Conservation (phyloP, 2,329 filamentous ascomycete genomes). For the Verruconis gallopava region DNA sequence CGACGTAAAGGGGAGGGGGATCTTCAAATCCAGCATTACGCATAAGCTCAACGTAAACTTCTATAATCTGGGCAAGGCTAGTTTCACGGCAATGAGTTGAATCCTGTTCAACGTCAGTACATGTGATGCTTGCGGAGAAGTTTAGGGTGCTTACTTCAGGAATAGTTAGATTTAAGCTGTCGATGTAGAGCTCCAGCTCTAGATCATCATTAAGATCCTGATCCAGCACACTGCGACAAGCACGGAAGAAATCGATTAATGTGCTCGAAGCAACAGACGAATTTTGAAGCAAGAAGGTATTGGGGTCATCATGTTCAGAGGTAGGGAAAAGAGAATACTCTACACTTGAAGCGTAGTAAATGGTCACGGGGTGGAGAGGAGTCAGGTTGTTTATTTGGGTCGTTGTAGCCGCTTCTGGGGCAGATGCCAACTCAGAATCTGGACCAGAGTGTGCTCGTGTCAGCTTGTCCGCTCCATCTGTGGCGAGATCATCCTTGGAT, state of each 20-base stretch:
- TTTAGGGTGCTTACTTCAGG: constrained; percentile 37
- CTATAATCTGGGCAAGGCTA: constrained; percentile 37
- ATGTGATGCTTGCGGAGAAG: background rate
- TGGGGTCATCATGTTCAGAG: constrained; percentile 34
- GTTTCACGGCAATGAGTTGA: constrained; percentile 26
- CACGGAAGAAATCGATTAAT: constrained; percentile 42
- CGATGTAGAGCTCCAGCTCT: constrained; percentile 43
- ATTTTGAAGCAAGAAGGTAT: constrained; percentile 45
- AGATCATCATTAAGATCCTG: constrained; percentile 43
- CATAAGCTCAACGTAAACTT: constrained; percentile 45
- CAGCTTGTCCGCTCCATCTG: too few species aligned
- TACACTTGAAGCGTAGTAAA: too few species aligned
- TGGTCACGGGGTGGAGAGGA: constrained; percentile 33
- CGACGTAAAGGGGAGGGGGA: constrained; percentile 45
- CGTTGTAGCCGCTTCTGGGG: too few species aligned
- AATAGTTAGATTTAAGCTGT: constrained; percentile 41
- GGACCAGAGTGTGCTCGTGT: too few species aligned
- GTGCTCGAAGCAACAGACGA: constrained; percentile 39
- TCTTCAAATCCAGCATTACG: constrained; percentile 43
- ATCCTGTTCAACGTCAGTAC: constrained; percentile 29
- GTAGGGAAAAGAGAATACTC: constrained; percentile 43
- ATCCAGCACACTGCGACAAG: constrained; percentile 41
- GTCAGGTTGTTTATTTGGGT: too few species aligned
- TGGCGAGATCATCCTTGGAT: too few species aligned
- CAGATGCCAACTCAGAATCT: too few species aligned